Percentiles rank a stretch among this genome's conserved stretches.
phyloP scores from a whole-genome alignment of 805 yeast species.

The Ogataea methanolica region DNA sequence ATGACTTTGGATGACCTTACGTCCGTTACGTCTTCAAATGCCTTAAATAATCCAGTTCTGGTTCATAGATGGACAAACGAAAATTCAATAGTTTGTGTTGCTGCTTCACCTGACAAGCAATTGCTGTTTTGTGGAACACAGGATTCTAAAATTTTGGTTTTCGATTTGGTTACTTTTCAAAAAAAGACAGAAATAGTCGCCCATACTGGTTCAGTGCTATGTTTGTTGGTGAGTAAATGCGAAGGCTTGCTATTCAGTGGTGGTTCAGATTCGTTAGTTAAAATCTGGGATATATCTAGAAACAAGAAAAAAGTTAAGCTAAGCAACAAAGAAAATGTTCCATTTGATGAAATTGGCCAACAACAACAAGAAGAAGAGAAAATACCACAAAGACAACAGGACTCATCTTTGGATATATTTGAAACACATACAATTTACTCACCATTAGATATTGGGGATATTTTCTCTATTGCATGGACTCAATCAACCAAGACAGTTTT shows the following conservation, averaged over 20 bases:
- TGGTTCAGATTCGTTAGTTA: slow-evolving; percentile 84
- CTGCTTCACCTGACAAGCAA: slow-evolving; percentile 52
- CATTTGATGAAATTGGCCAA: not conserved
- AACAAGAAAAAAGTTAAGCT: slow-evolving; percentile 2
- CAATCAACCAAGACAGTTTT: slow-evolving; percentile 55
- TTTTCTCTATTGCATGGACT: slow-evolving; percentile 76
- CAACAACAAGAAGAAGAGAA: slow-evolving; percentile 1
- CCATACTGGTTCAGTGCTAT: slow-evolving; percentile 72
- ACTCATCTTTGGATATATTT: not conserved
- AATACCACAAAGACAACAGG: slow-evolving; percentile 1
- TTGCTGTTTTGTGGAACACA: slow-evolving; percentile 87
- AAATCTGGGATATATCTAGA: slow-evolving; percentile 68
- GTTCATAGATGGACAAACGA: slow-evolving; percentile 72
- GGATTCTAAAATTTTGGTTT: slow-evolving; percentile 70
- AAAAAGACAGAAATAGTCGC: slow-evolving; percentile 49
- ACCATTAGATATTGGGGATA: slow-evolving; percentile 85
- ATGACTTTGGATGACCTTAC: not conserved
- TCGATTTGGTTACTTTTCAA: slow-evolving; percentile 62
- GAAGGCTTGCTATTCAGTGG: slow-evolving; percentile 72
- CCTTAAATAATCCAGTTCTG: slow-evolving; percentile 5
- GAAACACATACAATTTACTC: slow-evolving; percentile 73
- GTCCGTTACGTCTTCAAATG: not conserved
- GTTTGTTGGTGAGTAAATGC: slow-evolving; percentile 50
- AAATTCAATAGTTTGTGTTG: slow-evolving; percentile 69
- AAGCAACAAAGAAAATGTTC: too few relatives aligned